Conservation (phyloP, 2,329 filamentous ascomycete genomes). For the Lecanicillium sp. region DNA sequence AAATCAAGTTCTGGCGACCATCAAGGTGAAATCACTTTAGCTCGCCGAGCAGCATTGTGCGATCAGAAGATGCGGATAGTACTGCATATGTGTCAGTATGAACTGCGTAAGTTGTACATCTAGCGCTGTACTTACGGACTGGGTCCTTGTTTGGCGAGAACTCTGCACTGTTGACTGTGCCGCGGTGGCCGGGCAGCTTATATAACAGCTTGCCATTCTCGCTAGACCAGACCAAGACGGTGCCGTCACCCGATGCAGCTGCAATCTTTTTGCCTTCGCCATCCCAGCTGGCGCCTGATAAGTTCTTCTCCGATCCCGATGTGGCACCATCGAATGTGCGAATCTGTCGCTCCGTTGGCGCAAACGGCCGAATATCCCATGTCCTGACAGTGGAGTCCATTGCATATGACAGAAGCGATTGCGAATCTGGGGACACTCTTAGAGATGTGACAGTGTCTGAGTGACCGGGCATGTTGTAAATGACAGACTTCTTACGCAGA, state of each 20-base stretch:
- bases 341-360: conserved; percentile 77
- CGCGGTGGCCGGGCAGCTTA: conserved; percentile 92
- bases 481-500: conserved; percentile 79
- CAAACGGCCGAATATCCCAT: conserved; percentile 95
- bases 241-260: conserved; percentile 84
- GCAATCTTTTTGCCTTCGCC: conserved; percentile 78
- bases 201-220: conserved; percentile 86
- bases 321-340: conserved; percentile 90
- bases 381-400: conserved; percentile 92
- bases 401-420: conserved; percentile 82
- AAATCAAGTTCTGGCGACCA: neutral
- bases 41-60: conserved; percentile 77
- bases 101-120: too few relatives aligned
- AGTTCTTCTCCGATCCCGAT: conserved; percentile 81
- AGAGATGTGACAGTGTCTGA: conserved; percentile 88
- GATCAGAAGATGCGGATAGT: conserved; percentile 84
- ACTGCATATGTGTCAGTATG: conserved; percentile 53
- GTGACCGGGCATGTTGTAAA: conserved; percentile 85
- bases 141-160: conserved; percentile 82
- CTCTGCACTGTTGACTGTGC: conserved; percentile 89
- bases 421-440: conserved; percentile 85
- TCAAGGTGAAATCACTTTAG: conserved; percentile 41
- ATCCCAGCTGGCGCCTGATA: conserved; percentile 88
- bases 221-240: conserved; percentile 84
- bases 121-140: conserved; percentile 69